Conservation (phyloP, 768 basidiomycete genomes). For the Mycena belliarum region DNA sequence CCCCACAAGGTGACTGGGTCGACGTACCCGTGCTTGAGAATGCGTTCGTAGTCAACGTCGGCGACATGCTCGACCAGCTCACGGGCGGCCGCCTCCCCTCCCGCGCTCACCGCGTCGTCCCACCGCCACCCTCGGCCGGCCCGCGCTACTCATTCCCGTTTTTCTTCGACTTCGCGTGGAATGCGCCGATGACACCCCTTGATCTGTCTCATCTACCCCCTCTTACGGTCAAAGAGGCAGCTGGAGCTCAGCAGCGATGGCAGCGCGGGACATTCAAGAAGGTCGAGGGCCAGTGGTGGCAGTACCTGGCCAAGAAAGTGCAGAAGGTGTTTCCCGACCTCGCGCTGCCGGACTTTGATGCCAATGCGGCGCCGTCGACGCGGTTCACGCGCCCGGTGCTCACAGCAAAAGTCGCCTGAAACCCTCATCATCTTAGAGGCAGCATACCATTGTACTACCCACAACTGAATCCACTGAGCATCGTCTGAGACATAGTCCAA, state of each 20-base stretch:
- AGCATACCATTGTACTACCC: too few relatives aligned
- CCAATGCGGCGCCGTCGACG: conserved; percentile 5
- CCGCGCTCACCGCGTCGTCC: conserved; percentile 8
- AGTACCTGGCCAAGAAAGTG: conserved; percentile 20
- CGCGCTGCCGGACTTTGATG: conserved; percentile 16
- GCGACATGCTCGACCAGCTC: conserved; percentile 12
- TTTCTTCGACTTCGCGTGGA: conserved; percentile 25
- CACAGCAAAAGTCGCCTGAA: not conserved
- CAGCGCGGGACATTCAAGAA: conserved; percentile 12
- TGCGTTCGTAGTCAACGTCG: conserved; percentile 2
- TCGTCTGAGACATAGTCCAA: too few relatives aligned
- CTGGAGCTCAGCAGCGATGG: conserved; percentile 11
- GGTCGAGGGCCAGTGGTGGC: conserved; percentile 17
- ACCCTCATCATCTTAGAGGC: too few relatives aligned
- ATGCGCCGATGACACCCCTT: conserved; percentile 12
- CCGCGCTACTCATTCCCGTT: conserved; percentile 21
- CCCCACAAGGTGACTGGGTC: not conserved
- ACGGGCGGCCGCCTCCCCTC: conserved; percentile 4
- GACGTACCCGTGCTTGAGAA: conserved; percentile 7
- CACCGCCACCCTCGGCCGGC: conserved; percentile 3
- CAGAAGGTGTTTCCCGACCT: conserved; percentile 19
- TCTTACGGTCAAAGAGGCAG: conserved; percentile 1
- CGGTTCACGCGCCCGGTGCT: conserved; percentile 4
- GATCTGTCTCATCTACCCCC: conserved; percentile 19
- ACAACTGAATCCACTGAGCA: too few relatives aligned